These are phyloP conservation scores for Lasiodiplodia gonubiensis DNA, from an alignment of 2,329 filamentous ascomycete genomes.

Conservation along the genomic window DNA sequence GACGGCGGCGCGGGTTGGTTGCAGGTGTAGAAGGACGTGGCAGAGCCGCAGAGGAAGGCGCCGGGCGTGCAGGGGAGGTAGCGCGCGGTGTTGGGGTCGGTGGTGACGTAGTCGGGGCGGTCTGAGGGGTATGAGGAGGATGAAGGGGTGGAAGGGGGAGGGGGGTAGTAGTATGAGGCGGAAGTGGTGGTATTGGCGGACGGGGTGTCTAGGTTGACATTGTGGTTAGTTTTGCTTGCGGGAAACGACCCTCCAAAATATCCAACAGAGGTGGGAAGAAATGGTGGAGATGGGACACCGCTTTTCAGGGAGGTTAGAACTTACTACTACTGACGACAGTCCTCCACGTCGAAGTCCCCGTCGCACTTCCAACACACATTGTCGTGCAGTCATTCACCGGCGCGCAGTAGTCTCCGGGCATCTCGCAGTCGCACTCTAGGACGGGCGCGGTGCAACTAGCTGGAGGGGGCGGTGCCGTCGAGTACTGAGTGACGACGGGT, in stretches of 20 bases:
- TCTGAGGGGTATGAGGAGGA: conserved; percentile 28
- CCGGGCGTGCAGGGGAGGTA: conserved; percentile 48
- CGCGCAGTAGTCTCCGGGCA: conserved; percentile 2
- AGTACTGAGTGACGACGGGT: not conserved
- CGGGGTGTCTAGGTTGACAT: not conserved
- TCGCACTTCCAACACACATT: conserved; percentile 13
- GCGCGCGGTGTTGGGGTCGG: conserved; percentile 34
- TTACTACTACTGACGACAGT: conserved; percentile 29
- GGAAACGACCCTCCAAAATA: too few species aligned
- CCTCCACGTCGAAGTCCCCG: not conserved
- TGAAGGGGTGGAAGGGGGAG: conserved; percentile 5
- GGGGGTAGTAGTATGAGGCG: not conserved
- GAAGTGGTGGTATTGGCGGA: not conserved
- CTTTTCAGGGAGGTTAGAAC: not conserved
- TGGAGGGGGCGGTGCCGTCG: conserved; percentile 3
- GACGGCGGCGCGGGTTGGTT: conserved; percentile 31
- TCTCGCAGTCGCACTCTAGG: conserved; percentile 17
- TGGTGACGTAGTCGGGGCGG: conserved; percentile 34
- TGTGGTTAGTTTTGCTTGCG: not conserved
- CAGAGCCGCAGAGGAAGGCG: conserved; percentile 48
- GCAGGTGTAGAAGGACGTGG: conserved; percentile 45
- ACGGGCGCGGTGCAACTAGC: conserved; percentile 10
- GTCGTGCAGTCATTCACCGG: conserved; percentile 32
- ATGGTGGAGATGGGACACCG: not conserved
- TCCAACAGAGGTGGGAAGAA: too few species aligned